Conservation (phyloP, 2,329 filamentous ascomycete genomes). For the Xylariaceae sp. region DNA sequence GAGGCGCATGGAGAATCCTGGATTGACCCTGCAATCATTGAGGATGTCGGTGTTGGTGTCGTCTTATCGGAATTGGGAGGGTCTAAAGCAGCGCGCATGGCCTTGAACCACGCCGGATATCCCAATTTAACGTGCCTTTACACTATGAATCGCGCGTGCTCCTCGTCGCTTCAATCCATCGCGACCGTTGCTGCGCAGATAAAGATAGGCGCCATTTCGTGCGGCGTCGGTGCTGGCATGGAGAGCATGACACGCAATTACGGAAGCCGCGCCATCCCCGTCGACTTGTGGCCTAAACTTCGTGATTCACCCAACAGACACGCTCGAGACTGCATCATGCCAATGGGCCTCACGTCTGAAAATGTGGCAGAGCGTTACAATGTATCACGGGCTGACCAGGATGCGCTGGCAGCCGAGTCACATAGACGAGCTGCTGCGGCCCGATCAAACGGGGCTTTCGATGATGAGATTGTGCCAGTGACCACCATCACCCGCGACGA, state of each 20-base stretch:
- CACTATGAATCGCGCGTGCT: conserved; percentile 86
- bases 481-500: conserved; percentile 63
- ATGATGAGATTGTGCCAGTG: conserved; percentile 76
- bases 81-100: conserved; percentile 87
- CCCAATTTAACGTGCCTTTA: conserved; percentile 70
- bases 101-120: conserved; percentile 78
- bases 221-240: conserved; percentile 83
- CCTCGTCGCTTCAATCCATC: conserved; percentile 72
- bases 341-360: conserved; percentile 87
- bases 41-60: conserved; percentile 83
- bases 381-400: conserved; percentile 70
- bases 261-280: conserved; percentile 77
- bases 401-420: conserved; percentile 72
- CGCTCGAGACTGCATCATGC: conserved; percentile 84
- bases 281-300: conserved; percentile 72
- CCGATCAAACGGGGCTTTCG: conserved; percentile 65
- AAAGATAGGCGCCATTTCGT: conserved; percentile 65
- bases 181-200: conserved; percentile 61
- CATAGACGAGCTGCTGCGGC: conserved; percentile 72
- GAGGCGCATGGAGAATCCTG: conserved; percentile 68
- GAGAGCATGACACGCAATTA: conserved; percentile 97
- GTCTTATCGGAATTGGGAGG: conserved; percentile 90
- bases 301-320: conserved; percentile 58
- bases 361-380: conserved; percentile 79
- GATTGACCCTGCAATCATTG: conserved; percentile 61